phyloP scores from a whole-genome alignment of 306 rosid genomes.

The Lagenaria siceraria region DNA sequence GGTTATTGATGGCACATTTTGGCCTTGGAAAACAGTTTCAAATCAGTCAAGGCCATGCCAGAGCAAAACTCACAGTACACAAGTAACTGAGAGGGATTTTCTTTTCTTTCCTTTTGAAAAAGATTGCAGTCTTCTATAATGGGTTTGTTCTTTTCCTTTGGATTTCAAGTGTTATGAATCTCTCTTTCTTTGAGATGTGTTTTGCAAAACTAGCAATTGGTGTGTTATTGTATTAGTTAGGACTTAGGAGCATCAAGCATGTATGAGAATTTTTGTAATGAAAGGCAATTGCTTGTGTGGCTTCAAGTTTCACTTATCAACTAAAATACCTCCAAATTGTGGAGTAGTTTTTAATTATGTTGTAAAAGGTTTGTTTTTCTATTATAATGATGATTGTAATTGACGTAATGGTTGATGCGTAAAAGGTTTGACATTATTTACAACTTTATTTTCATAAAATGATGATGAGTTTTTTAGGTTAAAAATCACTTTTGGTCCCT shows the following conservation, averaged over 20 bases:
- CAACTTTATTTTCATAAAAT: too few species aligned
- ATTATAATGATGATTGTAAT: too few species aligned
- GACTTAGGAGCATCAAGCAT: not conserved
- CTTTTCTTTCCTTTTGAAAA: not conserved
- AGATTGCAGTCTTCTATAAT: not conserved
- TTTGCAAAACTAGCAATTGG: not conserved
- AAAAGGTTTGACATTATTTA: too few species aligned
- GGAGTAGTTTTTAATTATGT: too few species aligned
- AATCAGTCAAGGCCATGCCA: slow-evolving; percentile 27
- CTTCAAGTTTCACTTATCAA: not conserved
- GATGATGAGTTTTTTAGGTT: too few species aligned
- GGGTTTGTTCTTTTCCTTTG: not conserved
- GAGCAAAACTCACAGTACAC: slow-evolving; percentile 20
- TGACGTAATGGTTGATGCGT: too few species aligned
- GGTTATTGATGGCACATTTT: slow-evolving; percentile 25
- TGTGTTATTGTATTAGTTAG: not conserved
- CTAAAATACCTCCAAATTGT: too few species aligned
- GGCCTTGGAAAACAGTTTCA: slow-evolving; percentile 25
- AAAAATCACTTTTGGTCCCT: too few species aligned
- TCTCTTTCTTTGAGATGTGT: not conserved
- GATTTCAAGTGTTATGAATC: not conserved
- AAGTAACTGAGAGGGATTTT: not conserved
- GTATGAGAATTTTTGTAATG: not conserved
- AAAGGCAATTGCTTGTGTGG: not conserved
- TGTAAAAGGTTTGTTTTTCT: too few species aligned